These are phyloP conservation scores for Aspergillus brunneoviolaceus DNA, from an alignment of 2,329 filamentous ascomycete species.

Conservation along the genomic window DNA sequence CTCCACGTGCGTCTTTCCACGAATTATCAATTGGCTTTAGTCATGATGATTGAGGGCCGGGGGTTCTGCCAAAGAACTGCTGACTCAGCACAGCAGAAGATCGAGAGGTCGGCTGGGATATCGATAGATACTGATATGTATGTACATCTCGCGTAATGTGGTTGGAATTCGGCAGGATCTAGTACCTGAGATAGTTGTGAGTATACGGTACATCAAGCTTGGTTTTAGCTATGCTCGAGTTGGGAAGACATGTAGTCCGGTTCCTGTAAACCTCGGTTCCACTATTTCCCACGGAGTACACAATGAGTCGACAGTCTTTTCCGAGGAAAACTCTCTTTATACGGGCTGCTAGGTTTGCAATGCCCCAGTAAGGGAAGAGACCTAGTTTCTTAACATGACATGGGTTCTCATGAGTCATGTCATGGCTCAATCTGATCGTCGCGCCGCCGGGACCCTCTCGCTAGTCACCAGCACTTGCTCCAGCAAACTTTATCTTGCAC, in stretches of 20 bases:
- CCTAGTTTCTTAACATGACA: neutral
- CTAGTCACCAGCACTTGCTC: neutral
- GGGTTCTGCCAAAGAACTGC: neutral
- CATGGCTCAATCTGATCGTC: neutral
- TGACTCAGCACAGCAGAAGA: neutral
- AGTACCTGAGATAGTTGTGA: too few relatives aligned
- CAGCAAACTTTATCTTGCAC: neutral
- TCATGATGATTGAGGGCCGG: neutral
- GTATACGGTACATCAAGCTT: too few relatives aligned
- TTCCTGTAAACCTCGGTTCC: too few relatives aligned
- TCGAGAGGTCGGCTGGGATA: too few relatives aligned
- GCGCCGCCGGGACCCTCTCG: neutral
- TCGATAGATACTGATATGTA: too few relatives aligned
- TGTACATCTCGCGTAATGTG: neutral
- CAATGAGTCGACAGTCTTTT: too few relatives aligned
- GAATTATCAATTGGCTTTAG: neutral
- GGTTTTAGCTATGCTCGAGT: too few relatives aligned
- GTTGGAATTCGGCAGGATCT: neutral
- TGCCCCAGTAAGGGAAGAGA: neutral
- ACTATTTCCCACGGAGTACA: too few relatives aligned
- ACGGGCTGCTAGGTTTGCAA: too few relatives aligned
- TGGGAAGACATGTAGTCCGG: too few relatives aligned
- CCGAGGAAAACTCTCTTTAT: too few relatives aligned
- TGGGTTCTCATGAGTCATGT: too few relatives aligned
- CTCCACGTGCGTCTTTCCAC: slow-evolving; percentile 17